Evolutionary conservation across 306 rosid genomes (phyloP), one percentile per base, ranked within the genome.

Genomic region (Comarum palustre): DNA sequence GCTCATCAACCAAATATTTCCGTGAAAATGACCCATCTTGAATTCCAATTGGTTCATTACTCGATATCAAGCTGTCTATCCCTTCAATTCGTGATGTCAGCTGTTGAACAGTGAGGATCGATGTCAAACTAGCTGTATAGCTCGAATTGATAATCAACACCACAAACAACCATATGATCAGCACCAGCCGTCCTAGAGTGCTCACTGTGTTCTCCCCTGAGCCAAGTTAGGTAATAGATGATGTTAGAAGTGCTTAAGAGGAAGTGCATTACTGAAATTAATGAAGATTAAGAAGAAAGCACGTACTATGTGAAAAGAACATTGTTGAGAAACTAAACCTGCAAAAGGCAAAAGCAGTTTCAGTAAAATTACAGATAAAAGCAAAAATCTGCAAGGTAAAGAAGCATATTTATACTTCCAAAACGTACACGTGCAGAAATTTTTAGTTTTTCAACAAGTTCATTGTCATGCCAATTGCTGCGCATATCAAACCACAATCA

Each of bases 81-180:
- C 98, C 96, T 83, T 77, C 92, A 31, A 92, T 87, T 24, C 88
- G 84, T 15, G 96, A 81, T 2, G 96, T 70, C 25, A 92, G 83
- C 82, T 90, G 89, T 73, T 84, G 88, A 76, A 88, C 90, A 0
- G 95, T 90, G 74, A 90, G 96, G 86, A 90, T 92, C 10, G 96
- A 92, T 16, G 98, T 92, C 89, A 92, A 88, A 84, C 95, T 90
- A 81, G 98, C 96, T 6, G 95, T 88, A 83, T 92, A 92, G 84
- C 98, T 92, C 36, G 98, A 92, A 79, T 85, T 92, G 83, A 92
- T 92, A 27, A 92, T 88, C 57, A 92, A 82, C 84, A 92, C 98
- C 70, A 92, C 92, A 77, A 90, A 92, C 32, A 90, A 87, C 98
- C 98, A 92, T 81, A 92, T 78, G 19, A 92, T 62, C 75, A 92